Base-by-base conservation (phyloP, 1,139 yeast genomes). In the Suhomyces panamericanus region DNA sequence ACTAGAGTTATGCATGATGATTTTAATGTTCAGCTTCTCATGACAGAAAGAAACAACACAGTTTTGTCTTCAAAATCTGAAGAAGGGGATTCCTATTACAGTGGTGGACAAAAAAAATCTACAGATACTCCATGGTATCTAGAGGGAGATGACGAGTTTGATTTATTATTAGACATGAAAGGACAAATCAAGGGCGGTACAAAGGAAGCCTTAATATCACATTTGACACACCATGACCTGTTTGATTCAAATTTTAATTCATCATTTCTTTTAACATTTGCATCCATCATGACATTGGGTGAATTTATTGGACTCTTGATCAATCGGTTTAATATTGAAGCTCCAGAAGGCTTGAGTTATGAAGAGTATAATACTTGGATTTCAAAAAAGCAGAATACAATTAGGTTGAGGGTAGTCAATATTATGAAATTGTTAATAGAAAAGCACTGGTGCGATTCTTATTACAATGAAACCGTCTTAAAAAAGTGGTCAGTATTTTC, bases 161-260 rank as follows among this genome's bases (percentile, higher is more conserved):
- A 83, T 49, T 69, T 91, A 47, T 71, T 88, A 22, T 82, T 82
- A 55, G 96, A 90, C 54, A 70, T 81, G 33, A 83, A 83, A 50
- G 95, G 93, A 3, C 75, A 75, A 41, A 77, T 91, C 41, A 85
- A 86, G 59, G 98, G 97, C 38, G 98, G 98, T 6, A 83, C 96
- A 0, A 78, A 82, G 46, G 83, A 79, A 43, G 96, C 96, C 0
- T 68, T 93, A 44, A 77, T 93, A 11, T 87, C 93, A 42, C 90
- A 87, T 62, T 73, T 93, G 49, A 88, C 96, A 0, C 87, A 86
- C 57, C 96, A 91, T 59, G 82, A 81, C 47, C 66, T 78, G 38
- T 70, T 79, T 42, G 95, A 88, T 60, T 78, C 84, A 10, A 73
- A 77, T 20, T 91, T 85, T 66, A 85, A 83, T 57, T 71, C 84